Evolutionary conservation across 345 rosid species (phyloP), one percentile per base, ranked within the genome.

Genomic region (Hibiscus mutabilis): DNA sequence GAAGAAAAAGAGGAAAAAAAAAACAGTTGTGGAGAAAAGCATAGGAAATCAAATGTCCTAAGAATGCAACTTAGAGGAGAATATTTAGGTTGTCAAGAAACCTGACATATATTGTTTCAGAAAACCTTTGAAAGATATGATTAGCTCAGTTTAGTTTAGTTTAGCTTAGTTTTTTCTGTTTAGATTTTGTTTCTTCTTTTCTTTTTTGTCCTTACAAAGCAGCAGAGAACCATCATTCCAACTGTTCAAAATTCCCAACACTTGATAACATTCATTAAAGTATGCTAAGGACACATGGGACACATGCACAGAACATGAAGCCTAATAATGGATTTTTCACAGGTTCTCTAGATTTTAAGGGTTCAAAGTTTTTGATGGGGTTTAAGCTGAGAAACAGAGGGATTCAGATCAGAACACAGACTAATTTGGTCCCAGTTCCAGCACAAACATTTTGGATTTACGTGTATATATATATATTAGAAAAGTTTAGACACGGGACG

Each of bases 261-360:
- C 7, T 37, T 65, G 12, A 15, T 40, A 9, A 24, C 53, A 37
- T 25, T 71, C 67, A n/a, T 25, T 21, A 25, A 60, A 44, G 68
- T 16, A 58, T 8, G 53, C 21, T 6, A 2, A 25, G 55, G 37
- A 71, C 68, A 61, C 68, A 15, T 60, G 74, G 37, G n/a, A 52
- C 74, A 47, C 57, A 58, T 71, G 74, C 19, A 71, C 5, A 25
- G 68, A 60, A 71, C 49, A 60, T 60, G 68, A 60, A 59, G 11
- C 49, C 60, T 18, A 27, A 71, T 71, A 40, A 56, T 71, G 47
- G 56, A 25, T n/a, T 60, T 18, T 71, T 71, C 33, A 55, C 6
- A 33, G 51, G 46, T 55, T 57, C 35, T 69, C 49, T 53, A 33
- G 31, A n/a, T 63, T 37, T 37, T 33, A n/a, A 18, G 4, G 27